Conservation (phyloP, 352 stramenopile species). For the Globisporangium parvum region DNA sequence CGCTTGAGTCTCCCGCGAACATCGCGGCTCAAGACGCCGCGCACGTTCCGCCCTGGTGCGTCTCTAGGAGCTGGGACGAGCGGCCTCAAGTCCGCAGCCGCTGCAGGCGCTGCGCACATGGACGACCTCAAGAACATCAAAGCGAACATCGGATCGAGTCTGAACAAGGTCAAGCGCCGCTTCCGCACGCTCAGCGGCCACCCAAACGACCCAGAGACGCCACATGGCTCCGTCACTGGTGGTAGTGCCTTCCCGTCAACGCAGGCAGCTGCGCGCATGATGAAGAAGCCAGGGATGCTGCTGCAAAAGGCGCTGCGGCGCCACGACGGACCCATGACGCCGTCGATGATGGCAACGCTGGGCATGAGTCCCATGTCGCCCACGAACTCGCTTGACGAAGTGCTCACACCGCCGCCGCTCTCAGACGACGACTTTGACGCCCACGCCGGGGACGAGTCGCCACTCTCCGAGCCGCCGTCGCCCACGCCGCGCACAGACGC, state of each 20-base stretch:
- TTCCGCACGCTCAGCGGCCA: constrained; percentile 58
- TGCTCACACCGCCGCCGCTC: constrained; percentile 22
- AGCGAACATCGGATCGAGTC: constrained; percentile 61
- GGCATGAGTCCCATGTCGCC: constrained; percentile 11
- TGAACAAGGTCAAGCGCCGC: constrained; percentile 74
- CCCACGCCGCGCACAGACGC: background rate
- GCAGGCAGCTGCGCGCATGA: constrained; percentile 52
- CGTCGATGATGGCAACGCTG: background rate
- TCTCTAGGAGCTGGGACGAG: background rate
- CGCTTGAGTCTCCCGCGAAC: constrained; percentile 48
- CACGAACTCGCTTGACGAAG: constrained; percentile 20
- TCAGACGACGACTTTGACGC: constrained; percentile 12
- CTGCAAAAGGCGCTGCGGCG: constrained; percentile 49
- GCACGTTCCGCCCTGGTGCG: constrained; percentile 24
- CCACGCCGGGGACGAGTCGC: constrained; percentile 5
- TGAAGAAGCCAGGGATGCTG: constrained; percentile 60
- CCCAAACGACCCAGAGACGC: constrained; percentile 30
- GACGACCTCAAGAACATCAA: constrained; percentile 75
- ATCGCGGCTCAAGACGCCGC: constrained; percentile 41
- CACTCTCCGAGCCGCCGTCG: constrained; percentile 11
- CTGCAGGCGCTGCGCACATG: constrained; percentile 22
- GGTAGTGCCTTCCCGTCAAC: constrained; percentile 17
- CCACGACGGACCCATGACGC: constrained; percentile 6
- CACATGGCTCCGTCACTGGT: background rate
- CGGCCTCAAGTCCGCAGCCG: constrained; percentile 12